A percentile compares a stretch with the other conserved stretches of the same genome.
Evolutionary conservation across 768 basidiomycete genomes (phyloP).

Genomic region (Gloeostereum incarnatum): DNA sequence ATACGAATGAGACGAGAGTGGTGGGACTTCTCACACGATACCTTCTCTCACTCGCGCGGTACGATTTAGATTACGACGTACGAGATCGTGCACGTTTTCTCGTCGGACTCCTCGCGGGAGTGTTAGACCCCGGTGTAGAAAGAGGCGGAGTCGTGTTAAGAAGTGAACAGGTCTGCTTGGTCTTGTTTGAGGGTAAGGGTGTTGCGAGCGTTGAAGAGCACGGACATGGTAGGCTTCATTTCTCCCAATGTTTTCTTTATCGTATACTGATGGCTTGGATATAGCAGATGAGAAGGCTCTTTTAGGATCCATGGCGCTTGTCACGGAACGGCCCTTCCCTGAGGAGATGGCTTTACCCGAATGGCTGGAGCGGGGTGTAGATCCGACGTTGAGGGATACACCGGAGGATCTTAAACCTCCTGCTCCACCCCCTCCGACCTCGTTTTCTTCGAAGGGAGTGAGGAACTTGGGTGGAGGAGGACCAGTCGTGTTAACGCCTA

Average conservation of each 20-base stretch:
- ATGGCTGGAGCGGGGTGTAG: slow-evolving; percentile 85
- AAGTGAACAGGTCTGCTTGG: slow-evolving; percentile 70
- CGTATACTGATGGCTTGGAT: not conserved
- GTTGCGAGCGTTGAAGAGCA: slow-evolving; percentile 28
- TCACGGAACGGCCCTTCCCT: slow-evolving; percentile 46
- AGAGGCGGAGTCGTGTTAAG: slow-evolving; percentile 70
- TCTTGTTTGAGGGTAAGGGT: slow-evolving; percentile 73
- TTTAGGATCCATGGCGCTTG: slow-evolving; percentile 59
- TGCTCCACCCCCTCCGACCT: slow-evolving; percentile 25
- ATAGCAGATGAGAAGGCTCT: slow-evolving; percentile 28
- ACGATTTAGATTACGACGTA: slow-evolving; percentile 85
- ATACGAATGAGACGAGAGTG: slow-evolving; percentile 31
- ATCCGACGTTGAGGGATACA: slow-evolving; percentile 62
- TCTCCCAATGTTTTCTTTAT: not conserved
- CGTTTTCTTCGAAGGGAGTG: slow-evolving; percentile 16
- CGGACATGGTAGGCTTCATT: slow-evolving; percentile 18
- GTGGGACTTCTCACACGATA: slow-evolving; percentile 55
- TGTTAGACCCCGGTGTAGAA: slow-evolving; percentile 19
- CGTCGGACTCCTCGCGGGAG: slow-evolving; percentile 53
- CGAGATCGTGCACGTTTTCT: slow-evolving; percentile 85
- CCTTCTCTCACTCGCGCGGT: slow-evolving; percentile 76
- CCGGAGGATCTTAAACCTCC: slow-evolving; percentile 38
- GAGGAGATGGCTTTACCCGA: slow-evolving; percentile 57
- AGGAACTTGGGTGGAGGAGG: slow-evolving; percentile 21
- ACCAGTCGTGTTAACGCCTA: slow-evolving; percentile 52